Evolutionary conservation across 306 rosid genomes (phyloP).

Genomic region (Ammopiptanthus mongolicus): DNA sequence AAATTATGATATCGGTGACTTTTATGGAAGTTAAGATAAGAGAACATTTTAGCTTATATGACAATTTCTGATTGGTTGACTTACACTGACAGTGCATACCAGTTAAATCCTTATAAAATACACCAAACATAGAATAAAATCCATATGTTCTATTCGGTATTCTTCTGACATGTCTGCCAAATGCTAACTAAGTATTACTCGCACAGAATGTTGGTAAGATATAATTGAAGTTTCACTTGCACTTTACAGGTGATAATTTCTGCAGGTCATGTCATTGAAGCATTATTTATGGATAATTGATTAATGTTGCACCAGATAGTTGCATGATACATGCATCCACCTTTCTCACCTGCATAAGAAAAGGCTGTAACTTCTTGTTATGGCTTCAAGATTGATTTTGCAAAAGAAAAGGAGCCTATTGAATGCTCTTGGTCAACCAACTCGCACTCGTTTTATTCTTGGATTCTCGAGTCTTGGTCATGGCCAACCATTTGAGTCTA

Average conservation of each 20-base stretch:
- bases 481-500: constrained; percentile 1
- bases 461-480: constrained; percentile 34
- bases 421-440: background rate
- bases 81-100: no score
- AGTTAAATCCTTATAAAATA: no score
- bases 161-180: no score
- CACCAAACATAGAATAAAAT: no score
- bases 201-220: background rate
- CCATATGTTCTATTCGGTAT: no score
- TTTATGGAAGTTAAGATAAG: no score
- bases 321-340: background rate
- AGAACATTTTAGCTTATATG: no score
- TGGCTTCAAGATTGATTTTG: constrained; percentile 61
- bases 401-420: constrained; percentile 37
- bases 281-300: background rate
- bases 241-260: constrained; percentile 21
- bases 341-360: background rate
- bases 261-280: background rate
- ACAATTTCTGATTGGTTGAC: no score
- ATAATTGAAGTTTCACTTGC: background rate
- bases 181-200: background rate
- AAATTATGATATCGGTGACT: no score
- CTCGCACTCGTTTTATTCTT: constrained; percentile 18
- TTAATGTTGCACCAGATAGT: background rate
- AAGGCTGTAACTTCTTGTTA: constrained; percentile 23